phyloP scores from a whole-genome alignment of 345 rosid species.

The Durio zibethinus region DNA sequence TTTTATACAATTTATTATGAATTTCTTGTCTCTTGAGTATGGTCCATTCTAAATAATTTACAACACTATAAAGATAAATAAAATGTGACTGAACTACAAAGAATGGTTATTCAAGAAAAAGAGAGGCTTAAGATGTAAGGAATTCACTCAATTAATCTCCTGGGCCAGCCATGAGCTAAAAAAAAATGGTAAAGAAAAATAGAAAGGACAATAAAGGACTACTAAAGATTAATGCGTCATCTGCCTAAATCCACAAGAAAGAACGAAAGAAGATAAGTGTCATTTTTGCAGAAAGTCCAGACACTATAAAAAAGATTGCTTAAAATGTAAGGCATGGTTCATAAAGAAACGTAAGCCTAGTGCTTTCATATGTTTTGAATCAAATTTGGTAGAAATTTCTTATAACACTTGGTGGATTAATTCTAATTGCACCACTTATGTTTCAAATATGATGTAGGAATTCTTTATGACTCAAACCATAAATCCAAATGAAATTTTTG shows the following conservation, averaged over 20 bases:
- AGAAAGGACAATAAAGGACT: not conserved
- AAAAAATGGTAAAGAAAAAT: too few relatives aligned
- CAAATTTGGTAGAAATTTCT: too few relatives aligned
- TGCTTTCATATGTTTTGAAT: too few relatives aligned
- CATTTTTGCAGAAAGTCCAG: not conserved
- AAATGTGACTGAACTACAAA: not conserved
- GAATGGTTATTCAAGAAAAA: not conserved
- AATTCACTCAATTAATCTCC: not conserved
- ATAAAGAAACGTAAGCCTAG: constrained; percentile 16
- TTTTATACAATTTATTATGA: constrained; percentile 1
- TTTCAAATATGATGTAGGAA: too few relatives aligned
- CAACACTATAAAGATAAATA: not conserved
- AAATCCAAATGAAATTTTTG: too few relatives aligned
- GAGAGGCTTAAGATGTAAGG: not conserved
- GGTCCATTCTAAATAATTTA: constrained; percentile 3
- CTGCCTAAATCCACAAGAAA: constrained; percentile 5
- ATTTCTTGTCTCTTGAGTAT: not conserved
- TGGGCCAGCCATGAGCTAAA: not conserved
- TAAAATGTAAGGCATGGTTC: constrained; percentile 12
- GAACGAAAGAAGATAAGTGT: constrained; percentile 1
- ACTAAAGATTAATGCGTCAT: not conserved
- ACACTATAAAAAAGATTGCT: constrained; percentile 11
- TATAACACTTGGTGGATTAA: too few relatives aligned
- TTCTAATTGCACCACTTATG: too few relatives aligned
- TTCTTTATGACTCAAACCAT: too few relatives aligned